Base-by-base conservation (phyloP, 768 basidiomycete genomes). In the Lyophyllum semitale region DNA sequence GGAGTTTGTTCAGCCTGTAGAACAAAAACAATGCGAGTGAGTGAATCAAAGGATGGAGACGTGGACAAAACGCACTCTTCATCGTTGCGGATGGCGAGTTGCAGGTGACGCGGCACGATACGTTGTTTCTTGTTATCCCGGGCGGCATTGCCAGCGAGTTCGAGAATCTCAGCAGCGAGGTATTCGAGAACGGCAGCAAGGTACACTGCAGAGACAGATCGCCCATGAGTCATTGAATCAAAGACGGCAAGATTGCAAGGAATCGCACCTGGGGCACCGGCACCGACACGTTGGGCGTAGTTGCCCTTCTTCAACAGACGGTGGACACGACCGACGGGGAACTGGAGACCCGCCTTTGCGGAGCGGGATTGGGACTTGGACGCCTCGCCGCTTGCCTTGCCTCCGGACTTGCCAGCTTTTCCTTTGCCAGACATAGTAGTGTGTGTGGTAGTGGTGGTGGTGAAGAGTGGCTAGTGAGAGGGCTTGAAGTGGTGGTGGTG, bases 301-400 rank as follows among this genome's bases (percentile, higher is more conserved):
- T 93, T 93, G 51, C 91, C 91, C 72, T 83, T 84, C 80, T 92
- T 92, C 72, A 93, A 71, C 40, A 92, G 84, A 83, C 90, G 86
- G 76, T 91, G 92, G 58, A 93, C 85, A 88, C 92, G 92, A 81
- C 92, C 92, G 63, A 94, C 91, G 51, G 92, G 92, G 79, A 94
- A 91, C 69, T 89, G 86, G 52, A 89, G 83, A 63, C 87, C 87
- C 12, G 87, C 87, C 66, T 87, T 88, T 51, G 87, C 78, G 22
- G 87, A 89, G 50, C 87, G 84, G 13, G 88, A 89, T 63, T 84
- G 83, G 3, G 85, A 73, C 66, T 88, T 88, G 55, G 69, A 58
- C 17, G 62, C 69, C 27, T 73, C 75, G 58, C 76, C 76, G 47
- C 74, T 59, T 26, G 83, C 73, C 62, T 82, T 84, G 59, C 84